phyloP scores from a whole-genome alignment of 495 filamentous ascomycete genomes.

The Chlorociboria aeruginascens region DNA sequence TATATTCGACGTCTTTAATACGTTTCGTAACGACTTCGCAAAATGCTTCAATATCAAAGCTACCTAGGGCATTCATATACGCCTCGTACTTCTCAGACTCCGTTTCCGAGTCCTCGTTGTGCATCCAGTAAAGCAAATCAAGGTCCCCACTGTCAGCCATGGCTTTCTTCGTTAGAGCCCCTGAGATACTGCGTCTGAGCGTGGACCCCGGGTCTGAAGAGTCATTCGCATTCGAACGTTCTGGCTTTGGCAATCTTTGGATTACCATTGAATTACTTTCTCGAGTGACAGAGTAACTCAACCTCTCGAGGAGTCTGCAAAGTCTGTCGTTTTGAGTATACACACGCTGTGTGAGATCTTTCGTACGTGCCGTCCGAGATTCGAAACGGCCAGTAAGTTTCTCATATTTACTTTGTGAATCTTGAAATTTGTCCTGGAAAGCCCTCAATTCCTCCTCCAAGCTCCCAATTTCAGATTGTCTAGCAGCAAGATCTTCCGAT shows the following conservation, averaged over 20 bases:
- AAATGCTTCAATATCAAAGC: constrained; percentile 74
- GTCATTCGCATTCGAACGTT: constrained; percentile 41
- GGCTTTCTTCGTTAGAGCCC: constrained; percentile 20
- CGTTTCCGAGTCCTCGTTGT: constrained; percentile 47
- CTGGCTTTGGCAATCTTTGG: constrained; percentile 58
- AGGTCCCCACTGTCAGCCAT: constrained; percentile 43
- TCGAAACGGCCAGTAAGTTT: constrained; percentile 40
- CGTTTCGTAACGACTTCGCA: constrained; percentile 73
- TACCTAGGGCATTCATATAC: constrained; percentile 55
- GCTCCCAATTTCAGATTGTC: constrained; percentile 49
- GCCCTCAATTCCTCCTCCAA: constrained; percentile 56
- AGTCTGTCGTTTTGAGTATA: constrained; percentile 68
- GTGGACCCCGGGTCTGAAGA: constrained; percentile 50
- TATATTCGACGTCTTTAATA: constrained; percentile 77
- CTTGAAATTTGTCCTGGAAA: constrained; percentile 43
- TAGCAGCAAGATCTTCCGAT: constrained; percentile 51
- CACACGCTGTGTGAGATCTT: constrained; percentile 71
- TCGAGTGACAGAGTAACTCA: constrained; percentile 70
- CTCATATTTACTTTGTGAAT: constrained; percentile 36
- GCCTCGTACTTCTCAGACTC: constrained; percentile 60
- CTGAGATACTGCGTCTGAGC: constrained; percentile 36
- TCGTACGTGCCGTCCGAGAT: constrained; percentile 52
- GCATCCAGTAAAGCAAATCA: constrained; percentile 66
- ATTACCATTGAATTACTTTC: constrained; percentile 64
- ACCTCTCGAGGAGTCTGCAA: constrained; percentile 64